Conservation (phyloP, 495 filamentous ascomycete species). For the Neurospora sp. region DNA sequence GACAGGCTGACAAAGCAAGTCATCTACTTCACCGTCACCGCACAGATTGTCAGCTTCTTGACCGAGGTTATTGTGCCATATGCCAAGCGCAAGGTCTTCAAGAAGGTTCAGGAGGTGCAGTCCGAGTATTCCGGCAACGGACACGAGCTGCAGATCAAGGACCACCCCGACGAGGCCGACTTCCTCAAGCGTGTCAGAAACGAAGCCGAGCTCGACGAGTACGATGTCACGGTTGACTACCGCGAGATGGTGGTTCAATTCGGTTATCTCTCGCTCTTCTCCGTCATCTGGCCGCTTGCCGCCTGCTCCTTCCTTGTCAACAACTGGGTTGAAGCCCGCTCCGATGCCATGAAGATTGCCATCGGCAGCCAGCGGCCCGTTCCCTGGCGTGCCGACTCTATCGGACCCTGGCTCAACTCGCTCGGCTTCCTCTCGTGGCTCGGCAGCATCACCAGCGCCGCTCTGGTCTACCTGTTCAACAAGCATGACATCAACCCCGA, state of each 20-base stretch:
- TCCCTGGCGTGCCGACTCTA: constrained; percentile 80
- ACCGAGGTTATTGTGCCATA: constrained; percentile 83
- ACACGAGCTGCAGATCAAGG: constrained; percentile 35
- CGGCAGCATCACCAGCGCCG: constrained; percentile 75
- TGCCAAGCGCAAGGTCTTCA: constrained; percentile 62
- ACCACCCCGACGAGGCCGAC: constrained; percentile 60
- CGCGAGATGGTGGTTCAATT: constrained; percentile 95
- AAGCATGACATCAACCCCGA: constrained; percentile 42
- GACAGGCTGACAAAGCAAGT: constrained; percentile 80
- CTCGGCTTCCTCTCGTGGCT: constrained; percentile 87
- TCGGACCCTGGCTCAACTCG: constrained; percentile 87
- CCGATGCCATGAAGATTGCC: constrained; percentile 92
- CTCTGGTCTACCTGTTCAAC: constrained; percentile 80
- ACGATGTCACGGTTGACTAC: constrained; percentile 81
- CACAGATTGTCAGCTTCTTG: constrained; percentile 79
- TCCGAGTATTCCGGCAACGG: constrained; percentile 37
- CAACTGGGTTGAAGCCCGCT: constrained; percentile 92
- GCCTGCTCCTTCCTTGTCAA: constrained; percentile 84
- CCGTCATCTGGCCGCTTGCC: constrained; percentile 84
- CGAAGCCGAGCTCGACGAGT: constrained; percentile 76
- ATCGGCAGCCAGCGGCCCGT: constrained; percentile 79
- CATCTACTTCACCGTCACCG: constrained; percentile 94
- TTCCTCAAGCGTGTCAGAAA: constrained; percentile 75
- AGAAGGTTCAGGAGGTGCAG: constrained; percentile 64
- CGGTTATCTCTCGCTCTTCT: constrained; percentile 82